These are phyloP conservation scores for Ocimum tenuiflorum DNA, from an alignment of 257 asterid species.

Conservation along the genomic window DNA sequence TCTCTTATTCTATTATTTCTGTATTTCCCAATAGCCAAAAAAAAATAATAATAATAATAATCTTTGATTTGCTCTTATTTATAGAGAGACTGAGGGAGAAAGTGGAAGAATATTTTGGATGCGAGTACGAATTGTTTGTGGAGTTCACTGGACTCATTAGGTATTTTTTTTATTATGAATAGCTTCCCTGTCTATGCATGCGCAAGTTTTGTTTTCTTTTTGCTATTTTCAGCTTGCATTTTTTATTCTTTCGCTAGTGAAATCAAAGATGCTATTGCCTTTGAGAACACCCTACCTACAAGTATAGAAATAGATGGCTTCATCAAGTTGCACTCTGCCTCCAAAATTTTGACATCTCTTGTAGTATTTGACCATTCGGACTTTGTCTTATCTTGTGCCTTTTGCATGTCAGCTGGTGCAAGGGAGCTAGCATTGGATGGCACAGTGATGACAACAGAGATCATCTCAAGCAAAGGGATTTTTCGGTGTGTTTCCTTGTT, in stretches of 20 bases:
- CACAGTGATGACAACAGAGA: constrained; percentile 89
- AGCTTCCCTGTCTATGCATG: not conserved
- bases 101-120: constrained; percentile 73
- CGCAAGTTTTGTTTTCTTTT: not conserved
- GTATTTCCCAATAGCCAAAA: not conserved
- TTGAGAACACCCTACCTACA: too few relatives aligned
- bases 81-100: constrained; percentile 73
- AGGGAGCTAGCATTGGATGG: constrained; percentile 93
- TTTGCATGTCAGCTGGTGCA: constrained; percentile 59
- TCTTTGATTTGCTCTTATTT: not conserved
- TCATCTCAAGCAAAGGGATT: constrained; percentile 82
- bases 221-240: not conserved
- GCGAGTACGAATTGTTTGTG: constrained; percentile 70
- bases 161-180: constrained; percentile 25
- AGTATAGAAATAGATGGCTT: not conserved
- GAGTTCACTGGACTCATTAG: constrained; percentile 92
- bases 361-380: not conserved
- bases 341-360: not conserved
- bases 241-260: not conserved
- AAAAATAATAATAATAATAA: not conserved
- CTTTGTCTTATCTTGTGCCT: constrained; percentile 7
- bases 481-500: constrained; percentile 50
- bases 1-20: not conserved
- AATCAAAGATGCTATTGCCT: not conserved
- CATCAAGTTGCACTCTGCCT: not conserved